Base-by-base conservation (phyloP, 2,329 filamentous ascomycete genomes). In the Tolypocladium cylindrosporum region DNA sequence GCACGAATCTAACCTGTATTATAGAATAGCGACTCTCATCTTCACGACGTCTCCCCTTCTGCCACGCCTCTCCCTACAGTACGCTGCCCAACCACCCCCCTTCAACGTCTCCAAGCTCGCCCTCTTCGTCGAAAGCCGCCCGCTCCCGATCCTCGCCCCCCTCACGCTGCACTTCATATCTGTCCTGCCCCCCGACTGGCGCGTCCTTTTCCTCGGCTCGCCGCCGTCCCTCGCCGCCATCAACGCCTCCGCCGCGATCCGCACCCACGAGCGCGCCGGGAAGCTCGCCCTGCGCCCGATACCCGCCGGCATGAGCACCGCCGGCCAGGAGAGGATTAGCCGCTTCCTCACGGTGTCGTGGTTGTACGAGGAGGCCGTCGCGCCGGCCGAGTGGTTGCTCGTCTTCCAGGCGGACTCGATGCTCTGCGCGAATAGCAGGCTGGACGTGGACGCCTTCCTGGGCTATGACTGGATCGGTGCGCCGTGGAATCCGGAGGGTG, bases 181-280 rank as follows among this genome's bases (percentile, higher is more conserved):
- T 4, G 78, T 83, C 24, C 76, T 83, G 2, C 80, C 80, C 5
- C 76, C 79, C 1, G 79, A 83, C 69, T 84, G 81, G 81, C 76
- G 75, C 37, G 81, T 82, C 70, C 74, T 75, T 45, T 82, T 82
- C 72, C 80, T 82, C 74, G 80, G 80, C 57, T 80, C 77, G 16
- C 37, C 66, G 27, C 72, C 74, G 55, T 78, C 76, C 9, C 75
- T 82, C 36, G 68, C 70, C 41, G 64, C 64, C 60, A 65, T 82
- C 64, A 80, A 80, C 66, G 54, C 63, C 56, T 77, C 74, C 37
- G 67, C 74, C 16, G 77, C 79, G 45, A 77, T 81, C 65, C 74
- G 74, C 11, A 67, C 74, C 60, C 74, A 77, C 51, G 71, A 76
- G 40, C 61, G 59, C 21, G 59, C 70, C 1, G 77, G 75, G 43